A percentile compares a stretch with the other conserved stretches of the same genome.
These are phyloP conservation scores for Penicillium verhagenii DNA, from an alignment of 495 filamentous ascomycete species.

Conservation along the genomic window DNA sequence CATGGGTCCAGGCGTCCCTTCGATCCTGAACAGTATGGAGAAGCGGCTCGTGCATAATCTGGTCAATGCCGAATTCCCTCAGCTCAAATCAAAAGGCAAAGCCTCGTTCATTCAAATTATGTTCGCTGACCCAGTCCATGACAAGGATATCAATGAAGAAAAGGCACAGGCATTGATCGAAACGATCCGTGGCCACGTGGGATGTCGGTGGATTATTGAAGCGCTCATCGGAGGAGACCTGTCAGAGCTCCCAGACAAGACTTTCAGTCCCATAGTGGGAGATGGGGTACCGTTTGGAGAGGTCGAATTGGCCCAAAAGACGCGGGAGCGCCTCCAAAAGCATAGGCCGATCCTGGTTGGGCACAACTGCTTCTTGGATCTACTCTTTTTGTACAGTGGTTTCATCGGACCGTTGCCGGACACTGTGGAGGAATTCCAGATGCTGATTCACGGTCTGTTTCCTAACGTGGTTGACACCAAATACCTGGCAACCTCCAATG, in stretches of 20 bases:
- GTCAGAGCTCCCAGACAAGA: conserved; percentile 43
- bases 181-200: conserved; percentile 49
- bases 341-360: conserved; percentile 61
- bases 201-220: conserved; percentile 70
- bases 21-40: conserved; percentile 49
- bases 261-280: conserved; percentile 28
- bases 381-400: conserved; percentile 66
- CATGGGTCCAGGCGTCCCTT: conserved; percentile 19
- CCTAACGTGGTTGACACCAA: conserved; percentile 77
- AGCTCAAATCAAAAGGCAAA: conserved; percentile 46
- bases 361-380: conserved; percentile 75
- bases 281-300: conserved; percentile 37
- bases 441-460: conserved; percentile 55
- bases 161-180: conserved; percentile 38
- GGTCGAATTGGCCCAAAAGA: conserved; percentile 21
- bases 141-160: conserved; percentile 38
- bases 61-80: conserved; percentile 61
- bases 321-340: conserved; percentile 42
- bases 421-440: conserved; percentile 59
- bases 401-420: conserved; percentile 68
- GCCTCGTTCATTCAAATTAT: conserved; percentile 54
- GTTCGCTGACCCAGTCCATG: conserved; percentile 45
- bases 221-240: conserved; percentile 62
- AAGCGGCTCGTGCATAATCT: conserved; percentile 69
- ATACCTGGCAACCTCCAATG: conserved; percentile 62